Evolutionary conservation across 2,329 filamentous ascomycete genomes (phyloP).

Genomic region (Fusarium napiforme): DNA sequence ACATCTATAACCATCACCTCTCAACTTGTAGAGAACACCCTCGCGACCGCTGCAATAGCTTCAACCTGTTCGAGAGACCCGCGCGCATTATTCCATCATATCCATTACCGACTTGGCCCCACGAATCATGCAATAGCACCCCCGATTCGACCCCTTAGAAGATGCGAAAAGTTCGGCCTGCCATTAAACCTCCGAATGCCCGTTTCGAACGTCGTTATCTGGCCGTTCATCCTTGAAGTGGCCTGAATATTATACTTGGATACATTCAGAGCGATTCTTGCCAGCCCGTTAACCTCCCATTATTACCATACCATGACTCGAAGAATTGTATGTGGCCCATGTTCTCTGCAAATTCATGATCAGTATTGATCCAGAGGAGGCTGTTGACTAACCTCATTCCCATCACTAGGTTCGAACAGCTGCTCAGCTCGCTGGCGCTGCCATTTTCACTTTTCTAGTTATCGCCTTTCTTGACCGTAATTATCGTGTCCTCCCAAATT

Average conservation of each 20-base stretch:
- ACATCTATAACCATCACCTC: constrained; percentile 2
- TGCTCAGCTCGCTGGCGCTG: constrained; percentile 77
- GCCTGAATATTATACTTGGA: constrained; percentile 14
- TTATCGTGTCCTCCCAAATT: constrained; percentile 85
- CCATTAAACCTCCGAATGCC: constrained; percentile 36
- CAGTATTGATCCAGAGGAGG: not conserved
- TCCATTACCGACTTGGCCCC: not conserved
- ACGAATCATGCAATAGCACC: constrained; percentile 44
- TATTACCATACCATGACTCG: constrained; percentile 48
- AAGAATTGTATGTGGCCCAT: constrained; percentile 50
- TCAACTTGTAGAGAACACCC: not conserved
- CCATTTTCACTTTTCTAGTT: constrained; percentile 74
- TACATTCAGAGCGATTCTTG: not conserved
- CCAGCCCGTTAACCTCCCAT: not conserved
- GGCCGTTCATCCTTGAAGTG: constrained; percentile 35
- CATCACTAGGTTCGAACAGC: constrained; percentile 69
- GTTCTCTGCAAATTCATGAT: not conserved
- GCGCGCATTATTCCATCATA: constrained; percentile 1
- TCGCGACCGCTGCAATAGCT: not conserved
- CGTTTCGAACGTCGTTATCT: constrained; percentile 22
- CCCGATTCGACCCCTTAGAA: constrained; percentile 34
- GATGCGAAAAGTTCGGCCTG: constrained; percentile 43
- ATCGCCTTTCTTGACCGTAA: constrained; percentile 87
- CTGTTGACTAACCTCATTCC: constrained; percentile 7
- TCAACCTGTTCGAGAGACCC: not conserved